Conservation (phyloP, 1,139 yeast species). For the Lodderomyces parapsilosis region DNA sequence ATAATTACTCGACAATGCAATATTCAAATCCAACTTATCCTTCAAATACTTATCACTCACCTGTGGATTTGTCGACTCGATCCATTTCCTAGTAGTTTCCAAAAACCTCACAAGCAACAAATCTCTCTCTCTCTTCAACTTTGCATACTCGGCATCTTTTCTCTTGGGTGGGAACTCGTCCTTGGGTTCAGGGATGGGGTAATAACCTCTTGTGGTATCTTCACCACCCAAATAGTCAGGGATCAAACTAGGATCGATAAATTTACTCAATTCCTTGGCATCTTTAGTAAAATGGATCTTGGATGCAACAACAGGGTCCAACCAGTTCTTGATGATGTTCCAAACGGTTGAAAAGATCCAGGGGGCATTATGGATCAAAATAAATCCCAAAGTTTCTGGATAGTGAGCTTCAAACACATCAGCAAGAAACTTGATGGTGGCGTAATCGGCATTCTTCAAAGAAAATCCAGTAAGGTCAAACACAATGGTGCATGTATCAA, state of each 20-base stretch:
- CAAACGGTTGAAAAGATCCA: slow-evolving; percentile 50
- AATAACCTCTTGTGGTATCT: slow-evolving; percentile 27
- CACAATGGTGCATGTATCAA: slow-evolving; percentile 39
- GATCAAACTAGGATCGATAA: slow-evolving; percentile 32
- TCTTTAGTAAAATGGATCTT: slow-evolving; percentile 46
- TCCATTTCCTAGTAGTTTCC: slow-evolving; percentile 42
- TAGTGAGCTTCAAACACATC: slow-evolving; percentile 48
- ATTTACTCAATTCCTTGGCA: slow-evolving; percentile 31
- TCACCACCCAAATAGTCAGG: slow-evolving; percentile 44
- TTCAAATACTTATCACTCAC: slow-evolving; percentile 39
- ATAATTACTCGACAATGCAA: slow-evolving; percentile 32
- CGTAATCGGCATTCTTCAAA: slow-evolving; percentile 45
- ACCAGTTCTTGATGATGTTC: slow-evolving; percentile 46
- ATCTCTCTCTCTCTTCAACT: slow-evolving; percentile 33
- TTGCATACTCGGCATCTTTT: slow-evolving; percentile 28
- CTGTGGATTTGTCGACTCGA: slow-evolving; percentile 41
- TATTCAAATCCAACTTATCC: slow-evolving; percentile 34
- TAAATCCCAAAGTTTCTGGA: slow-evolving; percentile 45
- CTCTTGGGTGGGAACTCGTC: slow-evolving; percentile 33
- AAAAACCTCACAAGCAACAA: slow-evolving; percentile 27
- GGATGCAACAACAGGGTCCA: slow-evolving; percentile 47
- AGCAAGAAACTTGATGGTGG: slow-evolving; percentile 44
- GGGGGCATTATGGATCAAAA: slow-evolving; percentile 47
- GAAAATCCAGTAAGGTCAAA: slow-evolving; percentile 49
- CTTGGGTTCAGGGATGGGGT: slow-evolving; percentile 29